phyloP scores from a whole-genome alignment of 768 basidiomycete genomes.

The Boletus subparvulus region DNA sequence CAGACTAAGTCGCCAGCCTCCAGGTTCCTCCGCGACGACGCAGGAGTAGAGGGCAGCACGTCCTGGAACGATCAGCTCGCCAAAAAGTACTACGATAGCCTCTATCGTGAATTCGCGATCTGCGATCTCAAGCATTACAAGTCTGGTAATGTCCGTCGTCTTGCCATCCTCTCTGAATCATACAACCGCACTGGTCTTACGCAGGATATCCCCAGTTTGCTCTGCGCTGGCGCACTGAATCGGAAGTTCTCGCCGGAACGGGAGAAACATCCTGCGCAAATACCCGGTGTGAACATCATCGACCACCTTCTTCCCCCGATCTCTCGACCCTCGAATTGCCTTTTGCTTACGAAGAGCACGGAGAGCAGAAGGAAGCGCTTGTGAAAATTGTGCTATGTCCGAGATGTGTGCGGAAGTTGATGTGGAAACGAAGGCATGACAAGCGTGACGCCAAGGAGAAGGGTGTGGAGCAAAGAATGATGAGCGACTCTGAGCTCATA shows the following conservation, averaged over 20 bases:
- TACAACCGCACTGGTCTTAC: neutral
- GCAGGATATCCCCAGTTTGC: slow-evolving; percentile 56
- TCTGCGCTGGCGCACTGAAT: slow-evolving; percentile 91
- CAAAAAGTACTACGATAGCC: slow-evolving; percentile 79
- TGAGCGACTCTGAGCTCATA: too few species aligned
- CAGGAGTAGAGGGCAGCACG: neutral
- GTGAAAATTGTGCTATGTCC: slow-evolving; percentile 90
- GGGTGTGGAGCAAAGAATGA: neutral
- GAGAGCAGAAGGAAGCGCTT: slow-evolving; percentile 70
- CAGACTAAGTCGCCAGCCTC: neutral
- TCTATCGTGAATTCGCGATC: slow-evolving; percentile 90
- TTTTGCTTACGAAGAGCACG: slow-evolving; percentile 83
- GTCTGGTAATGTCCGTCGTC: slow-evolving; percentile 69
- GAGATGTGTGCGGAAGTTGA: slow-evolving; percentile 77
- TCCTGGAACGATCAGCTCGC: slow-evolving; percentile 86
- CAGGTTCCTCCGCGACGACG: slow-evolving; percentile 74
- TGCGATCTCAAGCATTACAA: slow-evolving; percentile 97
- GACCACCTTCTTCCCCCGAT: slow-evolving; percentile 28
- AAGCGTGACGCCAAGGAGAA: slow-evolving; percentile 36
- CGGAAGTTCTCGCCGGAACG: slow-evolving; percentile 80
- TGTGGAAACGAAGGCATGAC: slow-evolving; percentile 79
- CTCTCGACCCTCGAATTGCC: slow-evolving; percentile 85
- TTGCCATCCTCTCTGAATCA: neutral
- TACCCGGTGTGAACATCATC: slow-evolving; percentile 75
- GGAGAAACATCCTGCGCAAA: slow-evolving; percentile 91